These are phyloP conservation scores for Penicillium sp. DNA, from an alignment of 2,329 filamentous ascomycete species.

Conservation along the genomic window DNA sequence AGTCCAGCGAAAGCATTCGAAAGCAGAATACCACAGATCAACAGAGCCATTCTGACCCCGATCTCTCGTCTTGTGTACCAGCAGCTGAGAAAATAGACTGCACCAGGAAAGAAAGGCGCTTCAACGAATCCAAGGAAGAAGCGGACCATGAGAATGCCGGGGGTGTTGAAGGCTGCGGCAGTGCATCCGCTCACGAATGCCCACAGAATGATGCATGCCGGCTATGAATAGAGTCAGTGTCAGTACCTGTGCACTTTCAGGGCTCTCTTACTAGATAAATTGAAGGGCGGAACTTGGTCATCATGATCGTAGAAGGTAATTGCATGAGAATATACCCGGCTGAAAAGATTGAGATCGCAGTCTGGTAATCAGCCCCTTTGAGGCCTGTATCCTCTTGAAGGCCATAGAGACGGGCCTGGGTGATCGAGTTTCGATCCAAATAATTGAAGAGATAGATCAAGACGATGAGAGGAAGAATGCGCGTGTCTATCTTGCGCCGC, in stretches of 20 bases:
- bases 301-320: slow-evolving; percentile 23
- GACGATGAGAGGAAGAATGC: slow-evolving; percentile 21
- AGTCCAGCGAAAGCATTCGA: too few relatives aligned
- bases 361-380: slow-evolving; percentile 29
- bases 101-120: slow-evolving; percentile 57
- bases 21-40: too few relatives aligned
- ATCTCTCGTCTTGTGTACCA: slow-evolving; percentile 64
- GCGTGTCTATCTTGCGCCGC: slow-evolving; percentile 20
- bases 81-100: slow-evolving; percentile 60
- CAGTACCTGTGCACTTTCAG: not conserved
- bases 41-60: slow-evolving; percentile 33
- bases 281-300: slow-evolving; percentile 28
- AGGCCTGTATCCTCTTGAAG: slow-evolving; percentile 28
- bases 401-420: slow-evolving; percentile 26
- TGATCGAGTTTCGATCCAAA: slow-evolving; percentile 22
- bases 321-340: slow-evolving; percentile 24
- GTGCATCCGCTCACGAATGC: slow-evolving; percentile 28
- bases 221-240: slow-evolving; percentile 1
- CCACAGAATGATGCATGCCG: slow-evolving; percentile 20
- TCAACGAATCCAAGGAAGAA: slow-evolving; percentile 37
- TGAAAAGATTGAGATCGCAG: slow-evolving; percentile 24
- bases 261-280: slow-evolving; percentile 22
- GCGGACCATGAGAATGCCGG: slow-evolving; percentile 33
- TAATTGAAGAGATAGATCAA: slow-evolving; percentile 26
- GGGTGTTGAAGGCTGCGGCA: slow-evolving; percentile 35